These are phyloP conservation scores for Aspergillus hortae DNA, from an alignment of 2,329 filamentous ascomycete genomes.

Conservation along the genomic window DNA sequence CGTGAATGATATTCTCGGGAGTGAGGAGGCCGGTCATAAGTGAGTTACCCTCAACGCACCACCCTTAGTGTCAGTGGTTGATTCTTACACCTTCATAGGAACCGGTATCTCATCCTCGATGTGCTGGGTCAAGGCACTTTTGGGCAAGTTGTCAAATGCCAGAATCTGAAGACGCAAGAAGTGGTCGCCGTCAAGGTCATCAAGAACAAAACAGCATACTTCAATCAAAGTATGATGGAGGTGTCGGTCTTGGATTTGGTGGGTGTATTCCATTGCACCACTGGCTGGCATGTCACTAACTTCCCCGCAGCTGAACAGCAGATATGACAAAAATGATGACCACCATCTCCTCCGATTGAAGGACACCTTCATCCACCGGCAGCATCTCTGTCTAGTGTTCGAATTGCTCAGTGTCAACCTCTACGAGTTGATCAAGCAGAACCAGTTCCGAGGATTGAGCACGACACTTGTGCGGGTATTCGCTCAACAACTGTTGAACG, in stretches of 20 bases:
- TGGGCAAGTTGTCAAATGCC: conserved; percentile 97
- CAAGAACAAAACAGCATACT: conserved; percentile 98
- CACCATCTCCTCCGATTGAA: conserved; percentile 92
- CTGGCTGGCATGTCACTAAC: conserved; percentile 16
- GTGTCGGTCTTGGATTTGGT: conserved; percentile 95
- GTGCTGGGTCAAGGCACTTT: conserved; percentile 97
- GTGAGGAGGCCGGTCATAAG: conserved; percentile 98
- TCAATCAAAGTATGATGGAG: conserved; percentile 99
- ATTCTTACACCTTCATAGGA: conserved; percentile 49
- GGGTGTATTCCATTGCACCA: conserved; percentile 27
- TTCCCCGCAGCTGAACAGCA: conserved; percentile 74
- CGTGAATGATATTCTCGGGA: conserved; percentile 96
- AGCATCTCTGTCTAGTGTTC: conserved; percentile 95
- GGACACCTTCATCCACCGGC: conserved; percentile 96
- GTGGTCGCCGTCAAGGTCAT: conserved; percentile 99
- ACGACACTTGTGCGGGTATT: conserved; percentile 97
- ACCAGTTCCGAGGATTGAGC: conserved; percentile 95
- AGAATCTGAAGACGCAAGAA: conserved; percentile 97
- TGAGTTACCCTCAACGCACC: conserved; percentile 41
- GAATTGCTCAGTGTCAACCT: conserved; percentile 95
- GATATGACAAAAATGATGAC: conserved; percentile 98
- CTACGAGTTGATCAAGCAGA: conserved; percentile 99
- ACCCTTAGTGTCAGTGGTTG: not conserved
- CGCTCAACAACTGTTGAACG: conserved; percentile 92
- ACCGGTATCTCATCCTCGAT: conserved; percentile 94